A percentile compares a stretch with the other conserved stretches of the same genome.
These are phyloP conservation scores for Penicillium sp. DNA, from an alignment of 2,329 filamentous ascomycete species.

Conservation along the genomic window DNA sequence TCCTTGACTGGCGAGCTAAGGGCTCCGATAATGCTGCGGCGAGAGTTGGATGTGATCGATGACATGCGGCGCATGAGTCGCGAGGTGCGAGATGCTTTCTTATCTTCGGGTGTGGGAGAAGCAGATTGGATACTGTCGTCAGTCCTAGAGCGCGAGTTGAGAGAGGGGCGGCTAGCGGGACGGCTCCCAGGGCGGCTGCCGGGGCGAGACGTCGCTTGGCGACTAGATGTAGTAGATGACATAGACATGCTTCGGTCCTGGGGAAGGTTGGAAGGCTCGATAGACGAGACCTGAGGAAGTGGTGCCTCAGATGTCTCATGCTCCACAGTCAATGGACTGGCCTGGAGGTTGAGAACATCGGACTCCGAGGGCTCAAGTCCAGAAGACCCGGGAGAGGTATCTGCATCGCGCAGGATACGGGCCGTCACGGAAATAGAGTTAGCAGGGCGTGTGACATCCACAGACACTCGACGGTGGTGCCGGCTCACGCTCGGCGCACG, in stretches of 20 bases:
- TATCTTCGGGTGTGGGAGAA: conserved; percentile 47
- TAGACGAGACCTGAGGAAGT: conserved; percentile 14
- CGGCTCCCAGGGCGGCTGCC: conserved; percentile 44
- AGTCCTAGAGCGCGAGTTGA: conserved; percentile 39
- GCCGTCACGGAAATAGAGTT: conserved; percentile 89
- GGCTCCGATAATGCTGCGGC: conserved; percentile 47
- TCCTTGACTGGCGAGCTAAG: conserved; percentile 39
- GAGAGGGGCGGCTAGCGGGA: conserved; percentile 41
- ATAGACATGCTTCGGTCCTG: conserved; percentile 40
- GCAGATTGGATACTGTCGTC: conserved; percentile 30
- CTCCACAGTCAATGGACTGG: conserved; percentile 63
- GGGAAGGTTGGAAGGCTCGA: conserved; percentile 22
- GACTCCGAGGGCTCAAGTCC: conserved; percentile 30
- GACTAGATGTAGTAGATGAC: conserved; percentile 41
- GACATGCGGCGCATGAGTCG: conserved; percentile 67
- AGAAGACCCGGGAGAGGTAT: conserved; percentile 41
- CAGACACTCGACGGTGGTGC: conserved; percentile 26
- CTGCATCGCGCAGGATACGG: conserved; percentile 68
- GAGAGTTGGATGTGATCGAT: conserved; percentile 53
- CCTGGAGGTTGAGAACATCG: conserved; percentile 47
- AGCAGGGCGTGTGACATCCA: conserved; percentile 24
- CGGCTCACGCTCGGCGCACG: conserved; percentile 33
- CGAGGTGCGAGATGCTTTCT: conserved; percentile 56
- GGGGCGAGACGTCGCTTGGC: conserved; percentile 34
- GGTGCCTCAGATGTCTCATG: conserved; percentile 52